phyloP scores from a whole-genome alignment of 106 monocot genomes.

The Vanilla planifolia region DNA sequence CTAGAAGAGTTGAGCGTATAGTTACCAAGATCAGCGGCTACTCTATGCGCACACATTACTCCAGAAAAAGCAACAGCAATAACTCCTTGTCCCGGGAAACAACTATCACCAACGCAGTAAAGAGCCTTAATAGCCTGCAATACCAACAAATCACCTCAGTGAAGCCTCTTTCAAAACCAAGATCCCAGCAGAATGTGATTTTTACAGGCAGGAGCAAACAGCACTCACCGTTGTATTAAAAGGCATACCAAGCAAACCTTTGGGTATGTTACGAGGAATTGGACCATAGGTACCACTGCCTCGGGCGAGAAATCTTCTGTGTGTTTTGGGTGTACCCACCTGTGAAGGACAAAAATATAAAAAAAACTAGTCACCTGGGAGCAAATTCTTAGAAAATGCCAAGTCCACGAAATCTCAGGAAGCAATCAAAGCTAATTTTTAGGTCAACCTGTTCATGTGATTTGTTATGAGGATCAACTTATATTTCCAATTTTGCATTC shows the following conservation, averaged over 20 bases:
- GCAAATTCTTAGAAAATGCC: too few species aligned
- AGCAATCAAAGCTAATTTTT: too few species aligned
- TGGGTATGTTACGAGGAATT: conserved; percentile 76
- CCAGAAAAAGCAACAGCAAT: conserved; percentile 99
- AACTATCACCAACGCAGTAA: conserved; percentile 97
- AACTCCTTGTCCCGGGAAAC: conserved; percentile 98
- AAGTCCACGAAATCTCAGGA: too few species aligned
- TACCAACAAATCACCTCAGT: conserved; percentile 8
- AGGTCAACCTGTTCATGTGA: too few species aligned
- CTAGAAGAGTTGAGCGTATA: conserved; percentile 2
- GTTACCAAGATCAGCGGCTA: conserved; percentile 97
- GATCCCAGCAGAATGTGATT: background rate
- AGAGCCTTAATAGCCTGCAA: conserved; percentile 82
- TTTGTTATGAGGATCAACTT: too few species aligned
- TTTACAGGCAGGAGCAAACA: background rate
- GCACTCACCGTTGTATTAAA: conserved; percentile 88
- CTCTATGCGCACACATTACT: conserved; percentile 98
- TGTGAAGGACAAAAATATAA: conserved; percentile 14
- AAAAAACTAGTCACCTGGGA: too few species aligned
- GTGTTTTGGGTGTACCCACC: conserved; percentile 92
- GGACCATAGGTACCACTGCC: conserved; percentile 93
- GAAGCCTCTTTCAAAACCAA: background rate
- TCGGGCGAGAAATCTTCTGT: conserved; percentile 86
- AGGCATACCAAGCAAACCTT: conserved; percentile 93
- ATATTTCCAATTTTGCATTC: too few species aligned